Evolutionary conservation across 768 basidiomycete genomes (phyloP).

Genomic region (Suillus luteus): DNA sequence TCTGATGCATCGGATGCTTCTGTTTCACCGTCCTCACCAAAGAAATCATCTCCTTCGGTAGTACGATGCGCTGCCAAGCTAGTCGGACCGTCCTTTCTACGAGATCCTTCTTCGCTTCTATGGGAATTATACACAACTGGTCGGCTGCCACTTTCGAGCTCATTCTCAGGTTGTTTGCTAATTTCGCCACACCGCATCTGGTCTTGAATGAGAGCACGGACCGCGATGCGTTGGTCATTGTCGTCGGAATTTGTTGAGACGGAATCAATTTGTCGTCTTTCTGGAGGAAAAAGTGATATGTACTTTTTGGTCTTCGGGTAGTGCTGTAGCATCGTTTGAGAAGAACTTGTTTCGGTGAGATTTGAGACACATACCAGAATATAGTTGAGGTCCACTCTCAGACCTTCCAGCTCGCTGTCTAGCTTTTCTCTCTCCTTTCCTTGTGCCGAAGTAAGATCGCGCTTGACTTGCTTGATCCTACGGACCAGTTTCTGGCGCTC

Average conservation of each 20-base stretch:
- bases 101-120: background rate
- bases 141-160: conserved; percentile 19
- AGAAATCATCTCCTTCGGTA: conserved; percentile 28
- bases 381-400: conserved; percentile 91
- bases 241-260: conserved; percentile 18
- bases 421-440: conserved; percentile 43
- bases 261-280: conserved; percentile 36
- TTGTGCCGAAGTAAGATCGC: conserved; percentile 42
- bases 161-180: conserved; percentile 59
- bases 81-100: conserved; percentile 10
- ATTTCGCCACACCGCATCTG: conserved; percentile 65
- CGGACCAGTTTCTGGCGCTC: conserved; percentile 87
- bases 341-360: background rate
- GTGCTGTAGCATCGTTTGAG: conserved; percentile 47
- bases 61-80: conserved; percentile 18
- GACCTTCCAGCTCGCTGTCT: conserved; percentile 51
- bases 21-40: conserved; percentile 28
- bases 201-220: conserved; percentile 59
- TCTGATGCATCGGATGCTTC: conserved; percentile 11
- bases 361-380: conserved; percentile 57
- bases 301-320: conserved; percentile 88
- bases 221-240: conserved; percentile 55
- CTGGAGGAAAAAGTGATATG: conserved; percentile 84
- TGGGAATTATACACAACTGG: background rate
- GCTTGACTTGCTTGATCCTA: conserved; percentile 72